Conservation (phyloP, 2,329 filamentous ascomycete species). For the Chaetothyriales sp. region DNA sequence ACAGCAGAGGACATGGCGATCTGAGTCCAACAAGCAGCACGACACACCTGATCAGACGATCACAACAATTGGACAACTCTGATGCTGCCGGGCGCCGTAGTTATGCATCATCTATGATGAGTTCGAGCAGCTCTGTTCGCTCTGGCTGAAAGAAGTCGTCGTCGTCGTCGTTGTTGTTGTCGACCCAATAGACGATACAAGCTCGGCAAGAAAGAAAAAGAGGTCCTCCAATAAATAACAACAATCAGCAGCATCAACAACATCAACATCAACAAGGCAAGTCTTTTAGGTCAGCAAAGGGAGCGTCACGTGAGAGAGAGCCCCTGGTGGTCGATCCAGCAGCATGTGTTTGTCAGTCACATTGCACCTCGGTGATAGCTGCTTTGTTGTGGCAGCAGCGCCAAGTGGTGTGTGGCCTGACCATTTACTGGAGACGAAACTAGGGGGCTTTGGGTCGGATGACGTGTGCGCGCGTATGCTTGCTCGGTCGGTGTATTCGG, state of each 20-base stretch:
- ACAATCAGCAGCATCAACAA: too few relatives aligned
- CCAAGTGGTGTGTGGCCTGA: background rate
- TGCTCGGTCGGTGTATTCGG: background rate
- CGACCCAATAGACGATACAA: too few relatives aligned
- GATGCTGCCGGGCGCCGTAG: background rate
- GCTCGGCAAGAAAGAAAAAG: too few relatives aligned
- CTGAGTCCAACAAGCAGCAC: constrained; percentile 7
- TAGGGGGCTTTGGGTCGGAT: too few relatives aligned
- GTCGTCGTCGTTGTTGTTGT: background rate
- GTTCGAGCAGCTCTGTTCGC: background rate
- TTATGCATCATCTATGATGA: background rate
- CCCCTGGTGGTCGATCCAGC: background rate
- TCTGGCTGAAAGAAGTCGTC: background rate
- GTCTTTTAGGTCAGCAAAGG: background rate
- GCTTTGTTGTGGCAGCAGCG: background rate
- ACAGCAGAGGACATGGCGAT: background rate
- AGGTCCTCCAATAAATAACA: too few relatives aligned
- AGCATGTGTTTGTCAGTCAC: background rate
- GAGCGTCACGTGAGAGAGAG: background rate
- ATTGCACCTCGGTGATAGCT: background rate
- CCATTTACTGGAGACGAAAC: background rate
- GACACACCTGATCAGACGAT: constrained; percentile 3
- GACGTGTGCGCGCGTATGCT: too few relatives aligned
- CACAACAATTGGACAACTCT: background rate
- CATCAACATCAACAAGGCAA: background rate